phyloP scores from a whole-genome alignment of 1,284 basidiomycete genomes.

The Blastosporella zonata region DNA sequence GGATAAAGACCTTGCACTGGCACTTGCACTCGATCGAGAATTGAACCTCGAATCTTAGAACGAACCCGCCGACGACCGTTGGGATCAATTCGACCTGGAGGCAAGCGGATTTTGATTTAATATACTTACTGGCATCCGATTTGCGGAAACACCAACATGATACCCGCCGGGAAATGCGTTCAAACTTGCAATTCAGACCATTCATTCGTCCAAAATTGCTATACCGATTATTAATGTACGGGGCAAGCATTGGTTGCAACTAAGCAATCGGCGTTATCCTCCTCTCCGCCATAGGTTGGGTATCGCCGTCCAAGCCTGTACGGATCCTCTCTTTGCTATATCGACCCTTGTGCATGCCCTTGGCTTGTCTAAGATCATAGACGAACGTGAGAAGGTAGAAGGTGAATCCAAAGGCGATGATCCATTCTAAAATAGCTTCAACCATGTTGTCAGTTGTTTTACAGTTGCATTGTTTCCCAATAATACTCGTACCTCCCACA shows the following conservation, averaged over 20 bases:
- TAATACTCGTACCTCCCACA: constrained; percentile 44
- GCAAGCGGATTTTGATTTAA: no score
- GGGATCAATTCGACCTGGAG: neutral
- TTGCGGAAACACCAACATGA: no score
- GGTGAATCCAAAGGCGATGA: constrained; percentile 67
- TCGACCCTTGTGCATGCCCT: constrained; percentile 41
- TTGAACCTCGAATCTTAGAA: constrained; percentile 30
- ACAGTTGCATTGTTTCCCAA: neutral
- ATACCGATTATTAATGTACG: no score
- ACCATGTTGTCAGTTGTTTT: neutral
- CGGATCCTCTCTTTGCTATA: constrained; percentile 23
- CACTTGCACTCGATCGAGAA: constrained; percentile 41
- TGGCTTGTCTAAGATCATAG: constrained; percentile 60
- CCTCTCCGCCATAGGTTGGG: constrained; percentile 4
- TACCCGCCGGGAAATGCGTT: no score
- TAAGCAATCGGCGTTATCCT: constrained; percentile 2
- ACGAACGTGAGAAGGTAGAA: constrained; percentile 68
- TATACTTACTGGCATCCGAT: no score
- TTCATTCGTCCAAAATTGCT: no score
- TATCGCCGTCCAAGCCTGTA: neutral
- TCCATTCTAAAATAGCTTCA: constrained; percentile 66
- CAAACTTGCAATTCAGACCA: no score
- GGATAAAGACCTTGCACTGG: constrained; percentile 36
- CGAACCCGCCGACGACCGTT: neutral
- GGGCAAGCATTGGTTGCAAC: neutral